Evolutionary conservation across 192 early-diverging fungal species (phyloP).

Genomic region (Haplosporangium gracile): DNA sequence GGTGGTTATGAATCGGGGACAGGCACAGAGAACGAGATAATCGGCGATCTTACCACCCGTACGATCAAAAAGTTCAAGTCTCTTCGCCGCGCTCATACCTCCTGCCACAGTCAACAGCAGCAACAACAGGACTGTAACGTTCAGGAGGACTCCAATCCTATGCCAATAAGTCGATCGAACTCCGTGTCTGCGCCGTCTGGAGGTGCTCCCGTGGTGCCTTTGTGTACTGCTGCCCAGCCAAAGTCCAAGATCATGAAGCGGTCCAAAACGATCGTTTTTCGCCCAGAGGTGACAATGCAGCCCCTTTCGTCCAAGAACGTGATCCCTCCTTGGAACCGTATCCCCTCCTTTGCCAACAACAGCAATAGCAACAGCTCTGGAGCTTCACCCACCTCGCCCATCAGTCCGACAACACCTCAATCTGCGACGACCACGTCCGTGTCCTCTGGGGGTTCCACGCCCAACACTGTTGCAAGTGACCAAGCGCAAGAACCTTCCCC

Average conservation of each 20-base stretch:
- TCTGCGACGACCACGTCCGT: background rate
- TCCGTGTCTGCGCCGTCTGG: background rate
- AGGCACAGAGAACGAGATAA: background rate
- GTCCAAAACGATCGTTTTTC: conserved; percentile 44
- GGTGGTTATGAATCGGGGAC: background rate
- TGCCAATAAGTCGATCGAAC: background rate
- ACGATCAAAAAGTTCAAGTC: conserved; percentile 51
- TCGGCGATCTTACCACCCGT: conserved; percentile 19
- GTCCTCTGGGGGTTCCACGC: background rate
- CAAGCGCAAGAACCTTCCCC: background rate
- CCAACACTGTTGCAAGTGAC: conserved; percentile 7
- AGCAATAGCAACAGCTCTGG: background rate
- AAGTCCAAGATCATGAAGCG: conserved; percentile 46
- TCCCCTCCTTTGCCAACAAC: conserved; percentile 12
- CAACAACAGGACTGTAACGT: background rate
- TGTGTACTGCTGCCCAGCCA: background rate
- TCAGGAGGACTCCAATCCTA: background rate
- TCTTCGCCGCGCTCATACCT: conserved; percentile 34
- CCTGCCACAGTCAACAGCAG: background rate
- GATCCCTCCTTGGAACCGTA: conserved; percentile 53
- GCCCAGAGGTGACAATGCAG: conserved; percentile 47
- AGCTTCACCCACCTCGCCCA: conserved; percentile 5
- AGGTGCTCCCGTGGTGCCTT: background rate
- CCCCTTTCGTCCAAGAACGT: conserved; percentile 52
- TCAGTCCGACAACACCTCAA: conserved; percentile 31